These are phyloP conservation scores for Globisporangium spinosum DNA, from an alignment of 352 stramenopile species.

Conservation along the genomic window DNA sequence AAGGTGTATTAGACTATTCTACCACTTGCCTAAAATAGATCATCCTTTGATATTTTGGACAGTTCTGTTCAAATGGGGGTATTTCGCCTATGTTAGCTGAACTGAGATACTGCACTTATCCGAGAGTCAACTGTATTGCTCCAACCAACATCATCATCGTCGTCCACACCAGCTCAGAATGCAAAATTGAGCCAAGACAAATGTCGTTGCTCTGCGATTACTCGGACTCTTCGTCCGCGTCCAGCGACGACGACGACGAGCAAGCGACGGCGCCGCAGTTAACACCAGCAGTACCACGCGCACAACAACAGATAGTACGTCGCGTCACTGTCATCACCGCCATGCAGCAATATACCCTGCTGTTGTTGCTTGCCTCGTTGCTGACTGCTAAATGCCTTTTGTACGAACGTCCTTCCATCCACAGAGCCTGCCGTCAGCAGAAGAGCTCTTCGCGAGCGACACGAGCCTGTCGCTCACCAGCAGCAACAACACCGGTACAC, in stretches of 20 bases:
- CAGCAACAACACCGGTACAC: neutral
- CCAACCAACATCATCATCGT: neutral
- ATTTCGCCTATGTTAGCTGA: no score
- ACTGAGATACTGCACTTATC: neutral
- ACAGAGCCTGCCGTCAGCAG: slow-evolving; percentile 33
- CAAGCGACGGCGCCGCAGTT: neutral
- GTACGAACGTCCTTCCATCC: no score
- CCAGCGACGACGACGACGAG: slow-evolving; percentile 31
- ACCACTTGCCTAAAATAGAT: no score
- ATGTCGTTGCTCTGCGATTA: slow-evolving; percentile 63
- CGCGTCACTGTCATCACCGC: neutral
- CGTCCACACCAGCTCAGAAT: neutral
- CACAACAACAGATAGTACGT: slow-evolving; percentile 12
- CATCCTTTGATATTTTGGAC: no score
- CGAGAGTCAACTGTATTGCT: neutral
- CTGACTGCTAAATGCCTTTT: neutral
- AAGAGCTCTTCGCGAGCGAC: slow-evolving; percentile 43
- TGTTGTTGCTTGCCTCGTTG: neutral
- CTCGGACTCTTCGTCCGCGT: slow-evolving; percentile 45
- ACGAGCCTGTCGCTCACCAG: slow-evolving; percentile 19
- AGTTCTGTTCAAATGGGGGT: no score
- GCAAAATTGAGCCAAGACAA: neutral
- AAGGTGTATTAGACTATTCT: neutral
- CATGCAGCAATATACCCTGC: neutral
- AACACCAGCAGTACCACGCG: neutral